Evolutionary conservation across 2,329 filamentous ascomycete genomes (phyloP), one percentile per base, ranked within the genome.

Genomic region (Fusarium armeniacum): DNA sequence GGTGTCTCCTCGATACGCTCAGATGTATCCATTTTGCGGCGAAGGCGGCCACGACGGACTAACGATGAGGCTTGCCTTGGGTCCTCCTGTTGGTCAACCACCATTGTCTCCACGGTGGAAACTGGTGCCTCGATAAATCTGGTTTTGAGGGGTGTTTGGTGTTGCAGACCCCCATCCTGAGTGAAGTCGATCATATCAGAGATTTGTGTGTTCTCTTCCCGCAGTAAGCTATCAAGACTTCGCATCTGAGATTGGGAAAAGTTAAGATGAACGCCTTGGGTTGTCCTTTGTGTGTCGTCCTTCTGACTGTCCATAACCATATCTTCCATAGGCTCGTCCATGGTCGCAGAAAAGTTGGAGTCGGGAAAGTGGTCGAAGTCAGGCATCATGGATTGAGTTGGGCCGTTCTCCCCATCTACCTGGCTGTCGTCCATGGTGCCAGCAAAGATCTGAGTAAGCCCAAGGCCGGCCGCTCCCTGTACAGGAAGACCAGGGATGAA

Each of bases 391-490:
- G 84, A 85, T 20, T 85, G 79, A 2, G 79, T 81, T 36, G 79
- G 79, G 11, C 73, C 77, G n/a, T 66, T 61, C 32, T 58, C 59
- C 20, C 72, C 57, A 71, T 73, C 72, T 60, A 75, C 70, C 72
- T 88, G 85, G 71, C 85, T 88, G 77, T 83, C 89, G 49, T 92
- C 93, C 89, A 98, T 91, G 1, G 94, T 97, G 15, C 93, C 93
- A 7, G 92, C 92, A 76, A 97, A 98, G 67, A 96, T 95, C 74
- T 97, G 94, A 0, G 93, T 97, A 45, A 97, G 84, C 12, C 93
- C 92, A 43, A 97, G 81, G 4, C 89, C 89, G 36, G 88, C 89
- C 24, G 88, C 84, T 0, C 84, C 86, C 24, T 84, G 79, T 6
- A 90, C 83, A 4, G 90, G 87, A 22, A 93, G 80, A 2, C 89